Evolutionary conservation across 352 stramenopile genomes (phyloP).

Genomic region (Phytophthora foliorum): DNA sequence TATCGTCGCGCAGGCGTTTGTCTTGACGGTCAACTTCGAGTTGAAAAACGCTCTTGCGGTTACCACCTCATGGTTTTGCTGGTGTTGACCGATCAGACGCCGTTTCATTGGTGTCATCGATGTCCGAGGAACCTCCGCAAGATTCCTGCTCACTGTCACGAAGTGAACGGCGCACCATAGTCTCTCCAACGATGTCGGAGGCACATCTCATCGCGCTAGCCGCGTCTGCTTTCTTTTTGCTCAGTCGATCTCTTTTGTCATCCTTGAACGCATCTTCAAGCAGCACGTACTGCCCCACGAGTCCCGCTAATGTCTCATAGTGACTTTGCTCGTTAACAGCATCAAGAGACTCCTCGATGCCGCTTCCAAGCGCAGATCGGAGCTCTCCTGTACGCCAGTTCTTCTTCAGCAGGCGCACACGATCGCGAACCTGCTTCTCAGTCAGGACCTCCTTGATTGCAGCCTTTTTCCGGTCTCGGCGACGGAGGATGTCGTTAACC

Average conservation of each 20-base stretch:
- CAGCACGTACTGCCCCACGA: not conserved
- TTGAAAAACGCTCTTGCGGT: constrained; percentile 12
- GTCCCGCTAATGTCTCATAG: not conserved
- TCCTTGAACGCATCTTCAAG: constrained; percentile 3
- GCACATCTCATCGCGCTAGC: not conserved
- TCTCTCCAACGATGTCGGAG: not conserved
- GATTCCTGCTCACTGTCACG: not conserved
- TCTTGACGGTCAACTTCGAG: constrained; percentile 1
- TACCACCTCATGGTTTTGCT: not conserved
- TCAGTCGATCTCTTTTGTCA: not conserved
- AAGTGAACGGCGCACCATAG: not conserved
- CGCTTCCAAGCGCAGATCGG: constrained; percentile 4
- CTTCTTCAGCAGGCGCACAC: constrained; percentile 15
- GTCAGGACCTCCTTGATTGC: not conserved
- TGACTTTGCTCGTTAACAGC: constrained; percentile 14
- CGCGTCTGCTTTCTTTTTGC: not conserved
- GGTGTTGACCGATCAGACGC: not conserved
- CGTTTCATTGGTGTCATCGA: not conserved
- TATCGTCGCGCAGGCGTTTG: not conserved
- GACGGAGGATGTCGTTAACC: not conserved
- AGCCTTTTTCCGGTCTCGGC: not conserved
- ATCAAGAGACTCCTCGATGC: constrained; percentile 8
- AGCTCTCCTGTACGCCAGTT: constrained; percentile 6
- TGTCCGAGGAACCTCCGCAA: not conserved
- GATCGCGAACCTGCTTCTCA: constrained; percentile 18